Percentiles rank a stretch among this genome's conserved stretches.
phyloP scores from a whole-genome alignment of 139 green algal species.

The Chlorella sorokiniana region DNA sequence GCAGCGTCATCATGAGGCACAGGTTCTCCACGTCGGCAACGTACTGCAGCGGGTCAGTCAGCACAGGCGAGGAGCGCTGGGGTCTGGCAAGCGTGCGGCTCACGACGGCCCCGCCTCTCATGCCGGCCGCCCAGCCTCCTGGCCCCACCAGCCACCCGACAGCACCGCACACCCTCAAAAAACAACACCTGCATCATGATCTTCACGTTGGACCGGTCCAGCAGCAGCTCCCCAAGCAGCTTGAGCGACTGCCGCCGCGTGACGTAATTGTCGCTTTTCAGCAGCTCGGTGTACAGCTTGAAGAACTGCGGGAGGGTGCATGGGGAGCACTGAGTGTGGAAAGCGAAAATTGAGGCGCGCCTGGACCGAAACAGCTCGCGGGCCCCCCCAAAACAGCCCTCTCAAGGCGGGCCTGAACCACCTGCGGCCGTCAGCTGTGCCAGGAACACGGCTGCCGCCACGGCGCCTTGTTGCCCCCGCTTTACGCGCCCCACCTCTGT shows the following conservation, averaged over 20 bases:
- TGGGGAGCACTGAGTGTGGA: neutral
- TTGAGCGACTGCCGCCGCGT: slow-evolving; percentile 91
- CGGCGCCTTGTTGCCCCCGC: no score
- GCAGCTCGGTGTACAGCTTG: slow-evolving; percentile 69
- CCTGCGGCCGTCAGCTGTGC: no score
- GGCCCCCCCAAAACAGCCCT: neutral
- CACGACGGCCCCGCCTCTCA: no score
- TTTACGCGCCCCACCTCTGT: slow-evolving; percentile 33
- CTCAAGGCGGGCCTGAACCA: no score
- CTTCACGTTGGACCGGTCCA: slow-evolving; percentile 85
- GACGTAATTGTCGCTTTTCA: slow-evolving; percentile 91
- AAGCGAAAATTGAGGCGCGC: neutral
- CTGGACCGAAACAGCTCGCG: no score
- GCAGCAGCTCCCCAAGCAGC: slow-evolving; percentile 90
- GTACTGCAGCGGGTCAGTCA: slow-evolving; percentile 55
- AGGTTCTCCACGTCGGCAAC: slow-evolving; percentile 88
- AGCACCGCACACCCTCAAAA: neutral
- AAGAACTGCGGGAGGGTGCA: slow-evolving; percentile 76
- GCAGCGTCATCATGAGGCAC: slow-evolving; percentile 92
- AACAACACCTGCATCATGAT: slow-evolving; percentile 74
- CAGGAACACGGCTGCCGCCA: neutral
- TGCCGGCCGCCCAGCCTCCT: no score
- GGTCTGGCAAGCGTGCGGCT: no score
- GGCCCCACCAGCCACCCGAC: no score
- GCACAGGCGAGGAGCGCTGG: no score